Evolutionary conservation across 202 grass and related monocot species (phyloP).

Genomic region (Elaeis oleifera): DNA sequence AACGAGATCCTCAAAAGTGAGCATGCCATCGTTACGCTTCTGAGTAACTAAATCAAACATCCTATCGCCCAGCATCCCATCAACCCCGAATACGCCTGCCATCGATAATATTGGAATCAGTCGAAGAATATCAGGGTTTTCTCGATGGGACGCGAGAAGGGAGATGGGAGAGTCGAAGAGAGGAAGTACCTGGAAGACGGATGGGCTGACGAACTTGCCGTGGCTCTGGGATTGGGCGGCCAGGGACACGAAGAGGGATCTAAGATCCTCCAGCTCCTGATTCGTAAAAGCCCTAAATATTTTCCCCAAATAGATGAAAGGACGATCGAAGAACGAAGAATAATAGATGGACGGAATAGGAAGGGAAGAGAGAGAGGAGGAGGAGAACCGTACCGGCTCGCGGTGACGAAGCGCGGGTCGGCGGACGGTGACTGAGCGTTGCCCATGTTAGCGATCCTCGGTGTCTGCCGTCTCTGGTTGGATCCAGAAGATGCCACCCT

Average conservation of each 20-base stretch:
- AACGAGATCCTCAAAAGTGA: conserved; percentile 72
- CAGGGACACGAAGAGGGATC: conserved; percentile 52
- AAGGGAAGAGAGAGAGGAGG: neutral
- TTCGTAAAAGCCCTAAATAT: conserved; percentile 62
- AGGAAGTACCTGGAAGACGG: conserved; percentile 57
- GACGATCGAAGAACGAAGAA: neutral
- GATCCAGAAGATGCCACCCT: no score
- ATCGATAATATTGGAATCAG: neutral
- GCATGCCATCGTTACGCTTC: conserved; percentile 47
- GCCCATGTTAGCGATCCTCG: conserved; percentile 36
- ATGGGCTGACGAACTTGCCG: conserved; percentile 45
- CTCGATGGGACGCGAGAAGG: neutral
- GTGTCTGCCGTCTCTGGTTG: no score
- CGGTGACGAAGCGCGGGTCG: conserved; percentile 34
- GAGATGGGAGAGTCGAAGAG: neutral
- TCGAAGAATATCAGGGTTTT: neutral
- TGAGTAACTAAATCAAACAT: conserved; percentile 58
- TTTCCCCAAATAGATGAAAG: no score
- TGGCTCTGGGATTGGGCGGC: conserved; percentile 46
- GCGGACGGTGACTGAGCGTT: conserved; percentile 51
- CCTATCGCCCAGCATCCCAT: conserved; percentile 39
- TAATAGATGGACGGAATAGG: no score
- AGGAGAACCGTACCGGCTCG: conserved; percentile 33
- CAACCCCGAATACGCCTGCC: conserved; percentile 55
- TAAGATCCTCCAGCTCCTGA: conserved; percentile 68